phyloP scores from a whole-genome alignment of 345 rosid genomes.

The Melaleuca alternifolia region DNA sequence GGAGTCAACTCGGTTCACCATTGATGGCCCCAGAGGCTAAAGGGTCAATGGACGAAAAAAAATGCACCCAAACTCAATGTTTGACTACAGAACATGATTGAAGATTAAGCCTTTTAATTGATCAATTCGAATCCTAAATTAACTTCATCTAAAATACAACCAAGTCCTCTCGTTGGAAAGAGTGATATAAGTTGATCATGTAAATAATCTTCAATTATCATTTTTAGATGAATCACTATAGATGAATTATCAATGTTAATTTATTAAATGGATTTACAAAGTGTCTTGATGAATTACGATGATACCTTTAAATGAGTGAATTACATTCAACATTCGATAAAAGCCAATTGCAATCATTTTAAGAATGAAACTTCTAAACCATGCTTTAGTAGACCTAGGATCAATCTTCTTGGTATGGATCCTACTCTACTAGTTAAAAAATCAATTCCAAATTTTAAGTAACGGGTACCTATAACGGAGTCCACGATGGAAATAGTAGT shows the following conservation, averaged over 20 bases:
- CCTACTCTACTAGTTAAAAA: background rate
- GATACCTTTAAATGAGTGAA: background rate
- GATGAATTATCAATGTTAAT: background rate
- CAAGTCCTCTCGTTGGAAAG: background rate
- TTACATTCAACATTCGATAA: background rate
- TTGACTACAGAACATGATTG: background rate
- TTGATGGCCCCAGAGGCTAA: background rate
- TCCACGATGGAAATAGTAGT: background rate
- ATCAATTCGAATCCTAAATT: background rate
- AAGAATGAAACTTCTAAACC: background rate
- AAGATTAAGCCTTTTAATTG: background rate
- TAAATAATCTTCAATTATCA: background rate
- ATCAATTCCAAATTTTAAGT: background rate
- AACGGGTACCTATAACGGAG: background rate
- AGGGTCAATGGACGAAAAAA: background rate
- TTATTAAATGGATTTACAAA: background rate
- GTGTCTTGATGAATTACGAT: background rate
- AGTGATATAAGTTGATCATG: background rate
- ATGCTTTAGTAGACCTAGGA: background rate
- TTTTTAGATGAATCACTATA: background rate
- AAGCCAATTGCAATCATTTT: background rate
- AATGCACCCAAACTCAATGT: background rate
- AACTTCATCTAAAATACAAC: background rate
- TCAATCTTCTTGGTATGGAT: background rate
- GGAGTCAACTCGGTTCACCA: background rate